These are phyloP conservation scores for Exophiala xenobiotica DNA, from an alignment of 2,329 filamentous ascomycete genomes.

Conservation along the genomic window DNA sequence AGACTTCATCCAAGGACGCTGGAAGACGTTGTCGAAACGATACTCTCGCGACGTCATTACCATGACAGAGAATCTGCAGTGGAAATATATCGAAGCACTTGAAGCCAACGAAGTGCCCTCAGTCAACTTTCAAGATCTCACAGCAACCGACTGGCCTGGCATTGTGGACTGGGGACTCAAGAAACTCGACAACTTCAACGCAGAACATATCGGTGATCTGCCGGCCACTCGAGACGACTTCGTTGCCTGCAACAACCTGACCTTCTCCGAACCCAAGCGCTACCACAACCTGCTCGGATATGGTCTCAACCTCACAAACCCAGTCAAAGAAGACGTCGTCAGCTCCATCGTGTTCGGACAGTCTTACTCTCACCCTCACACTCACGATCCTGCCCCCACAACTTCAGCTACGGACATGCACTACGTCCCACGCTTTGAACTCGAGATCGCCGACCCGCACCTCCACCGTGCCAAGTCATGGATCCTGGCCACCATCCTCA, in stretches of 20 bases:
- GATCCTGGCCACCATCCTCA: constrained; percentile 49
- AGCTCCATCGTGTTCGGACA: constrained; percentile 39
- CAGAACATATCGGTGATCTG: constrained; percentile 41
- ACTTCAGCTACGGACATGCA: constrained; percentile 7
- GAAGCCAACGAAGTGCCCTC: constrained; percentile 42
- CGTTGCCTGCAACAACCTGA: constrained; percentile 42
- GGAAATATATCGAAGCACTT: constrained; percentile 47
- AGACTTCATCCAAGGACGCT: constrained; percentile 40
- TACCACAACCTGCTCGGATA: constrained; percentile 40
- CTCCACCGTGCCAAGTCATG: constrained; percentile 43
- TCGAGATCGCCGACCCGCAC: constrained; percentile 7
- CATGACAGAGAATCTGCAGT: constrained; percentile 49
- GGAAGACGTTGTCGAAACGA: constrained; percentile 38
- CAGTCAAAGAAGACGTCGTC: constrained; percentile 37
- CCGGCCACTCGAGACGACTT: constrained; percentile 46
- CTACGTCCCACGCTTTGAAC: constrained; percentile 7
- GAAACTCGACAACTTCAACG: constrained; percentile 41
- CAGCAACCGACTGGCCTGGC: constrained; percentile 47
- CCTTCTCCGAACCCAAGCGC: constrained; percentile 35
- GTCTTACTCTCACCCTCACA: constrained; percentile 26
- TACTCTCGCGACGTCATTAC: constrained; percentile 43
- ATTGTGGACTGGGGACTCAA: constrained; percentile 48
- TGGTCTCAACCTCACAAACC: constrained; percentile 35
- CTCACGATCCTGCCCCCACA: too few species aligned
- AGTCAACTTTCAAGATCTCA: constrained; percentile 46